Percentiles rank a stretch among this genome's conserved stretches.
Conservation (phyloP, 2,329 filamentous ascomycete species). For the Emericellopsis cladophorae region DNA sequence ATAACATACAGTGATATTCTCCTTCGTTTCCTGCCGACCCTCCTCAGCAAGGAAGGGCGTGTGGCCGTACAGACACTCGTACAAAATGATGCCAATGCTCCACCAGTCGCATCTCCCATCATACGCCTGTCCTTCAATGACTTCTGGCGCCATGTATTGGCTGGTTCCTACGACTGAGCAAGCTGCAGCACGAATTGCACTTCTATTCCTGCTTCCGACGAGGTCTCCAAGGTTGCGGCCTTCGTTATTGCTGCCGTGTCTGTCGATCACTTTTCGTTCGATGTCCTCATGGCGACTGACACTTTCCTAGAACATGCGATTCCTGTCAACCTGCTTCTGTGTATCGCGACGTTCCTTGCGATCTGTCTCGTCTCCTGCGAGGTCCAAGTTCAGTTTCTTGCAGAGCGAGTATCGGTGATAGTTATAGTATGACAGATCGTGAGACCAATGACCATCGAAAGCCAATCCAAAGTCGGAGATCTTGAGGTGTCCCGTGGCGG, state of each 20-base stretch:
- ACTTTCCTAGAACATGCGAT: conserved; percentile 14
- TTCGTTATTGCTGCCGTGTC: conserved; percentile 12
- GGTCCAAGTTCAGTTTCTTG: conserved; percentile 58
- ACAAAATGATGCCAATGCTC: conserved; percentile 91
- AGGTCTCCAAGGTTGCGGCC: conserved; percentile 25
- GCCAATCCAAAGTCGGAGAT: conserved; percentile 95
- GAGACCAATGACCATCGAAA: conserved; percentile 90
- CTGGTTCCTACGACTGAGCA: conserved; percentile 87
- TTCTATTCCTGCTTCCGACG: conserved; percentile 57
- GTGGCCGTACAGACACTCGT: conserved; percentile 84
- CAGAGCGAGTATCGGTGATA: conserved; percentile 70
- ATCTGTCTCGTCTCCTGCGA: conserved; percentile 66
- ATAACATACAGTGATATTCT: conserved; percentile 60
- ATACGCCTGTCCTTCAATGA: conserved; percentile 69
- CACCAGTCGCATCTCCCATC: conserved; percentile 94
- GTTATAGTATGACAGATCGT: conserved; percentile 78
- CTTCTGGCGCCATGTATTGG: conserved; percentile 97
- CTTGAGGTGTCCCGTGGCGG: conserved; percentile 77
- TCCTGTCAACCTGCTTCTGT: conserved; percentile 19
- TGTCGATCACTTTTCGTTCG: no score
- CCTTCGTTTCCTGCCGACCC: conserved; percentile 67
- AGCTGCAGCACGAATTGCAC: conserved; percentile 59
- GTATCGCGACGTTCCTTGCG: conserved; percentile 33
- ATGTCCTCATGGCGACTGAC: conserved; percentile 16
- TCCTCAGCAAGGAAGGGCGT: conserved; percentile 82